Percentiles rank a stretch among this genome's conserved stretches.
Conservation (phyloP, 768 basidiomycete species). For the Udeniomyces megalosporus region DNA sequence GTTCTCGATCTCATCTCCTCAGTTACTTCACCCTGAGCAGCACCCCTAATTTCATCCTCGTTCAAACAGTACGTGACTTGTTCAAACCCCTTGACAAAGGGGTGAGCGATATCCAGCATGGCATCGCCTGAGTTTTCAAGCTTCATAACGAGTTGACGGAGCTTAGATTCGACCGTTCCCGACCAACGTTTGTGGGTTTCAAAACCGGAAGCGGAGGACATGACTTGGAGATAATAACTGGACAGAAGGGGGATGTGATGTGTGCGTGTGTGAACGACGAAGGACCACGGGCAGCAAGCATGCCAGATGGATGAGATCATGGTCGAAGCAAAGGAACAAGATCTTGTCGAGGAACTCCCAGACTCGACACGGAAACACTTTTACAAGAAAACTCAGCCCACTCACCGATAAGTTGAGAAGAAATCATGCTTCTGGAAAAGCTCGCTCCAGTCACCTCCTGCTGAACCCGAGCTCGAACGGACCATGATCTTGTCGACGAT, state of each 20-base stretch:
- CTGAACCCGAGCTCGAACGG: conserved; percentile 40
- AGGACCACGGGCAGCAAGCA: neutral
- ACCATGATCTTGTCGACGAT: conserved; percentile 86
- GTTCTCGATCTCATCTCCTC: conserved; percentile 54
- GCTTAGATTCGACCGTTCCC: conserved; percentile 95
- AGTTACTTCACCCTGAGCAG: conserved; percentile 73
- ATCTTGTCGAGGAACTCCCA: no score
- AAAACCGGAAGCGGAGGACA: conserved; percentile 12
- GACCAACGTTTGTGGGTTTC: conserved; percentile 36
- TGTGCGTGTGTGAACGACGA: neutral
- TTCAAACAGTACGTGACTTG: conserved; percentile 66
- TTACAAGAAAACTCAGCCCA: neutral
- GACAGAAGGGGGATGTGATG: neutral
- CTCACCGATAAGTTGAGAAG: conserved; percentile 84
- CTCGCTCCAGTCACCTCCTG: conserved; percentile 51
- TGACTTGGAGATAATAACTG: conserved; percentile 17
- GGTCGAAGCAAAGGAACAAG: neutral
- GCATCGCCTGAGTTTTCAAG: conserved; percentile 81
- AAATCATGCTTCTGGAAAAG: conserved; percentile 93
- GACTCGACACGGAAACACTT: no score
- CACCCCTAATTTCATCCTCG: conserved; percentile 72
- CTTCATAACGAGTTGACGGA: conserved; percentile 94
- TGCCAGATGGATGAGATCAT: neutral
- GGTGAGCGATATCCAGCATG: conserved; percentile 67
- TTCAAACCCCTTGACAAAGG: conserved; percentile 86